Conservation (phyloP, 345 rosid species). For the Camelina sativa region DNA sequence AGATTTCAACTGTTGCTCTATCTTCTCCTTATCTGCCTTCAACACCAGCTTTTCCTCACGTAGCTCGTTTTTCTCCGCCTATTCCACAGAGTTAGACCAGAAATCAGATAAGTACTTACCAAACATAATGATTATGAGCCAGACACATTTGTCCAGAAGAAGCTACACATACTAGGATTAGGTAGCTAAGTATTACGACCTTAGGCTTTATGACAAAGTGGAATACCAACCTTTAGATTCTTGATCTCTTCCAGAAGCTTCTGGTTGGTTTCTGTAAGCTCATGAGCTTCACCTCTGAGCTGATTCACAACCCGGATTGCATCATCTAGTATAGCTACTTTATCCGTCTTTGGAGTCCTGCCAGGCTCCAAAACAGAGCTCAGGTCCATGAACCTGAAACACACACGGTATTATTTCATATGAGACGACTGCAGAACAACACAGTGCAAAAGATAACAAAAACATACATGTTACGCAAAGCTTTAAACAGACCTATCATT, state of each 20-base stretch:
- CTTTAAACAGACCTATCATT: constrained; percentile 65
- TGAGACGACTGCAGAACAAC: constrained; percentile 20
- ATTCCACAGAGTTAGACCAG: not conserved
- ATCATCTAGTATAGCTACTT: constrained; percentile 78
- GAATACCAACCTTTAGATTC: constrained; percentile 68
- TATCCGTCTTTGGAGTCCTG: constrained; percentile 77
- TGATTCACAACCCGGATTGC: constrained; percentile 79
- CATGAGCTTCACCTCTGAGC: constrained; percentile 72
- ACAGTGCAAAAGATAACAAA: not conserved
- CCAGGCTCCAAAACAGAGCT: constrained; percentile 82
- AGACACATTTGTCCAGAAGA: not conserved
- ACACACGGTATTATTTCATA: not conserved
- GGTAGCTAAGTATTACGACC: constrained; percentile 4
- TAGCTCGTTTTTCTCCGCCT: constrained; percentile 93
- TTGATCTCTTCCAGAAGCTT: constrained; percentile 78
- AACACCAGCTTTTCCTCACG: constrained; percentile 80
- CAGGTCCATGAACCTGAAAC: constrained; percentile 76
- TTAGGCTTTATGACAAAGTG: not conserved
- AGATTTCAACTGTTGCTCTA: constrained; percentile 75
- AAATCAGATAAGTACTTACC: not conserved
- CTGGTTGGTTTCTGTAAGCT: constrained; percentile 77
- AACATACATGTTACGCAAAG: not conserved
- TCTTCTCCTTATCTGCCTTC: constrained; percentile 77
- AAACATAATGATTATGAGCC: not conserved
- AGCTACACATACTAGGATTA: not conserved